A percentile compares a stretch with the other conserved stretches of the same genome.
These are phyloP conservation scores for Acacia acuminata DNA, from an alignment of 306 rosid species.

Conservation along the genomic window DNA sequence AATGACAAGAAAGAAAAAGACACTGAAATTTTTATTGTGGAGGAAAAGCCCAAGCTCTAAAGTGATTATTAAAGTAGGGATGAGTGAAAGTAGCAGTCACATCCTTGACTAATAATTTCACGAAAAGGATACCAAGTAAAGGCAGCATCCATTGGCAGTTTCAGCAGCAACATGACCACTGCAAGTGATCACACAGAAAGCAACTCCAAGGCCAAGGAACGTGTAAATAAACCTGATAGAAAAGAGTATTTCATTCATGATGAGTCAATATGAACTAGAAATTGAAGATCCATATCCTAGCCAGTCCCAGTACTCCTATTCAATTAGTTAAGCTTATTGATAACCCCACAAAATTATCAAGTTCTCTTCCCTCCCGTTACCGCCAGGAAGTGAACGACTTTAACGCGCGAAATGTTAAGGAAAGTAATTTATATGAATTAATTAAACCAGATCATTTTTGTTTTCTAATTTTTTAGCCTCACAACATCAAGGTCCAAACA, in stretches of 20 bases:
- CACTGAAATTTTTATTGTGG: background rate
- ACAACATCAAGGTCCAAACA: background rate
- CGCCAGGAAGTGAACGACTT: background rate
- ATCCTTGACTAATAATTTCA: background rate
- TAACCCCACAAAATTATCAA: background rate
- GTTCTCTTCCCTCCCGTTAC: background rate
- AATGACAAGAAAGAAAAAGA: background rate
- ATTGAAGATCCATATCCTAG: background rate
- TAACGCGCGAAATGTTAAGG: background rate
- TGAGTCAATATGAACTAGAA: conserved; percentile 8
- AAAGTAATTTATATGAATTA: background rate
- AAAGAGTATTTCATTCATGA: conserved; percentile 4
- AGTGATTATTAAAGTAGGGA: background rate
- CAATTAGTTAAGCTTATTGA: background rate
- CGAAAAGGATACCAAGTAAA: conserved; percentile 75
- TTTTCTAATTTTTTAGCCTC: background rate
- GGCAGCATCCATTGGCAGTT: conserved; percentile 78
- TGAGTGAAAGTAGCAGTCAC: background rate
- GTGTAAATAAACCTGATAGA: conserved; percentile 78
- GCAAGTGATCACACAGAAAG: conserved; percentile 69
- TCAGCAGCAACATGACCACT: conserved; percentile 82
- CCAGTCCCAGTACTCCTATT: background rate
- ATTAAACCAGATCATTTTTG: background rate
- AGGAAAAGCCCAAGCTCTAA: background rate
- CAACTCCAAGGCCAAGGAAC: conserved; percentile 68